phyloP scores from a whole-genome alignment of 169 alveolate genomes.

The Plasmodium coatneyi region DNA sequence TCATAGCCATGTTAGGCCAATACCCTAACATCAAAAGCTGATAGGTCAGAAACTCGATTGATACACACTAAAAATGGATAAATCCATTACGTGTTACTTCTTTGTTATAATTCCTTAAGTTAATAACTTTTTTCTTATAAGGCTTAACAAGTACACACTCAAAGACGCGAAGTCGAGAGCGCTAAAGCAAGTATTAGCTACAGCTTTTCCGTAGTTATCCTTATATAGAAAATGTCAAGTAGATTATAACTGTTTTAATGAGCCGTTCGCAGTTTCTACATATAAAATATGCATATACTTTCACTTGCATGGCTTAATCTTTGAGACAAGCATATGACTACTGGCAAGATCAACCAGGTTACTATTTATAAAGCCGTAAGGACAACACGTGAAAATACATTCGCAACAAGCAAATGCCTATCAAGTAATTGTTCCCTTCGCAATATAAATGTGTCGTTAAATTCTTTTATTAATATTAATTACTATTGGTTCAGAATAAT shows the following conservation, averaged over 20 bases:
- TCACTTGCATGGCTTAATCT: slow-evolving; percentile 97
- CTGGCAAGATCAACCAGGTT: slow-evolving; percentile 98
- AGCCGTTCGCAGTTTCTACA: slow-evolving; percentile 88
- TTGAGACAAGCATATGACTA: slow-evolving; percentile 97
- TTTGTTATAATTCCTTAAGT: slow-evolving; percentile 73
- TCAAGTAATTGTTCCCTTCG: no score
- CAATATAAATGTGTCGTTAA: neutral
- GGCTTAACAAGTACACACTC: slow-evolving; percentile 44
- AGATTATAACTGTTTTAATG: slow-evolving; percentile 85
- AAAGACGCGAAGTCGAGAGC: neutral
- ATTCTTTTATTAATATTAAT: neutral
- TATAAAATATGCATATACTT: slow-evolving; percentile 79
- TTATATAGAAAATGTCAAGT: slow-evolving; percentile 73
- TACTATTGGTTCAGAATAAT: neutral
- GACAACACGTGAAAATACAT: no score
- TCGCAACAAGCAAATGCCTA: no score
- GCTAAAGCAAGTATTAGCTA: slow-evolving; percentile 73
- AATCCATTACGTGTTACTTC: slow-evolving; percentile 73
- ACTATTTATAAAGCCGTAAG: neutral
- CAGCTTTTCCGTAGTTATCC: slow-evolving; percentile 78
- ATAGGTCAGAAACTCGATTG: slow-evolving; percentile 75
- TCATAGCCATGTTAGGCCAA: slow-evolving; percentile 94
- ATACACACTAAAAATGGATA: slow-evolving; percentile 39
- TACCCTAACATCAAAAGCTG: slow-evolving; percentile 91
- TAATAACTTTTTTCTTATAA: slow-evolving; percentile 43